phyloP scores from a whole-genome alignment of 2,329 filamentous ascomycete species.

The Volutella citrinella region DNA sequence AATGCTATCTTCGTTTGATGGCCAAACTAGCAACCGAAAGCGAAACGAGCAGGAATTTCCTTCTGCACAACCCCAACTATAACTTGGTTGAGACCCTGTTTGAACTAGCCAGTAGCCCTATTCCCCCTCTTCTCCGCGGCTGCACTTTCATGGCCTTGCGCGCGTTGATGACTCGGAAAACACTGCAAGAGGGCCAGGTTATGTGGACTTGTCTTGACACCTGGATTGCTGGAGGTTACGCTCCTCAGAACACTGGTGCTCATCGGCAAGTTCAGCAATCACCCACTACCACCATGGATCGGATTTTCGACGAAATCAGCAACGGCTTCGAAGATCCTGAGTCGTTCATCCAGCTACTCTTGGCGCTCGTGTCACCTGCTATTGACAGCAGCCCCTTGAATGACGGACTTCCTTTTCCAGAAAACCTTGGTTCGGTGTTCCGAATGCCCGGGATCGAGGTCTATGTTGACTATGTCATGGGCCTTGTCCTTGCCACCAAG shows the following conservation, averaged over 20 bases:
- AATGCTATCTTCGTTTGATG: slow-evolving; percentile 87
- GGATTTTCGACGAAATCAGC: slow-evolving; percentile 71
- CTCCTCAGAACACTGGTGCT: slow-evolving; percentile 32
- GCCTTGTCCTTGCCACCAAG: slow-evolving; percentile 69
- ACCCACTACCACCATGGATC: slow-evolving; percentile 51
- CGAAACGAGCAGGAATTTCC: slow-evolving; percentile 66
- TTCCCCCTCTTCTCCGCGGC: slow-evolving; percentile 75
- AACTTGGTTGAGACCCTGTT: slow-evolving; percentile 73
- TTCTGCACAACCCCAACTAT: slow-evolving; percentile 64
- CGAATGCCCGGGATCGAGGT: slow-evolving; percentile 81
- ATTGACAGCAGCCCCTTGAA: slow-evolving; percentile 59
- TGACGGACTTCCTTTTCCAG: slow-evolving; percentile 81
- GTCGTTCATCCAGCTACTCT: slow-evolving; percentile 76
- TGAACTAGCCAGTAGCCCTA: slow-evolving; percentile 72
- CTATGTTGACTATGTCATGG: slow-evolving; percentile 88
- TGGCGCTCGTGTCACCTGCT: slow-evolving; percentile 67
- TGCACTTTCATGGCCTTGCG: slow-evolving; percentile 78
- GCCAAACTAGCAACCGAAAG: slow-evolving; percentile 78
- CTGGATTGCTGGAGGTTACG: slow-evolving; percentile 67
- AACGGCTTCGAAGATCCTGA: slow-evolving; percentile 81
- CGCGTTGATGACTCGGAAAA: slow-evolving; percentile 74
- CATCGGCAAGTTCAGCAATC: slow-evolving; percentile 31
- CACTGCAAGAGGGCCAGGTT: slow-evolving; percentile 59
- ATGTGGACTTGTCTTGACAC: slow-evolving; percentile 81
- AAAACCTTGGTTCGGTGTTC: slow-evolving; percentile 73